Evolutionary conservation across 169 alveolate genomes (phyloP).

Genomic region (Blepharisma undulans): DNA sequence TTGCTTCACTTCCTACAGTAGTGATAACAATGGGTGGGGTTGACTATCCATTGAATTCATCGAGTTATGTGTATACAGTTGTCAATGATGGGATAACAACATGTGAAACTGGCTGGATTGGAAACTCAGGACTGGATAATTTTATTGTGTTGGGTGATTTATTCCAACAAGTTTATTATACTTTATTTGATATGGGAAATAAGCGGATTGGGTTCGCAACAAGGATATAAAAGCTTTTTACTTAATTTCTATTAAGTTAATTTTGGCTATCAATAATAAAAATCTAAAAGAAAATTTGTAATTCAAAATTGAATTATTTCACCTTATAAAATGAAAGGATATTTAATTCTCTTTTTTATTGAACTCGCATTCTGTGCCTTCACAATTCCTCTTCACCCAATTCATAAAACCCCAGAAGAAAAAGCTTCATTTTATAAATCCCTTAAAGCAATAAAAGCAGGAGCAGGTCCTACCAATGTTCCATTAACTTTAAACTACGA

Average conservation of each 20-base stretch:
- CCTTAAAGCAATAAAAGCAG: not conserved
- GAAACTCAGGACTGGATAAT: slow-evolving; percentile 44
- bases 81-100: slow-evolving; percentile 28
- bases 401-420: not conserved
- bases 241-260: not conserved
- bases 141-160: slow-evolving; percentile 72
- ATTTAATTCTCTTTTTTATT: not conserved
- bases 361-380: not conserved
- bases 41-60: not conserved
- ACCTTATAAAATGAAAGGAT: slow-evolving; percentile 12
- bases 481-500: slow-evolving; percentile 44
- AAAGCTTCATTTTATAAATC: not conserved
- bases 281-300: too few species aligned
- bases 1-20: not conserved
- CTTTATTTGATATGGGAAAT: slow-evolving; percentile 65
- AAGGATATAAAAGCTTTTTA: not conserved
- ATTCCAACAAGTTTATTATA: slow-evolving; percentile 64
- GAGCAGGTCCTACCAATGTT: not conserved
- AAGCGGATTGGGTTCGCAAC: slow-evolving; percentile 70
- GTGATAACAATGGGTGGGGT: not conserved
- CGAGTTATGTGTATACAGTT: not conserved
- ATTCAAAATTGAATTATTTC: not conserved
- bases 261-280: too few species aligned
- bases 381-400: not conserved
- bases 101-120: slow-evolving; percentile 56